phyloP scores from a whole-genome alignment of 2,329 filamentous ascomycete genomes.

The Pseudocercospora cruenta region DNA sequence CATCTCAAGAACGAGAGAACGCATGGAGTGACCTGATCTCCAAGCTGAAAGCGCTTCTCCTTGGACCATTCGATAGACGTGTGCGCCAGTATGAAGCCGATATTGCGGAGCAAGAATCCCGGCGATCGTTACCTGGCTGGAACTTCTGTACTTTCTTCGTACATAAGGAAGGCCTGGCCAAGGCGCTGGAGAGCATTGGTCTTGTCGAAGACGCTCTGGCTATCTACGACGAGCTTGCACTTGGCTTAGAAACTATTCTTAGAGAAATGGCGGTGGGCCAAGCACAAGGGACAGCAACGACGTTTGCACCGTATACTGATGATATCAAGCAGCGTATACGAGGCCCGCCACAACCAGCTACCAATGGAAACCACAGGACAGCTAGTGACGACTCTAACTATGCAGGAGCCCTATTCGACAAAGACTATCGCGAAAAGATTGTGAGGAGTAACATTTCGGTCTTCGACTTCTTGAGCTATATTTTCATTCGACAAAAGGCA shows the following conservation, averaged over 20 bases:
- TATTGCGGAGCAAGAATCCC: conserved; percentile 89
- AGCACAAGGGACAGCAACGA: conserved; percentile 69
- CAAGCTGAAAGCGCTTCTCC: conserved; percentile 84
- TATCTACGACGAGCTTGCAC: conserved; percentile 90
- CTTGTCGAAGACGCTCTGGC: conserved; percentile 93
- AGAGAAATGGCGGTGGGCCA: conserved; percentile 69
- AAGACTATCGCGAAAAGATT: conserved; percentile 89
- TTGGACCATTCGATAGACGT: conserved; percentile 85
- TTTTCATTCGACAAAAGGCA: conserved; percentile 86
- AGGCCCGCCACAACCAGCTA: conserved; percentile 16
- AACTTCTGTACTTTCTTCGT: conserved; percentile 99
- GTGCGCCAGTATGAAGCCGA: conserved; percentile 97
- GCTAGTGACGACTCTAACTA: conserved; percentile 21
- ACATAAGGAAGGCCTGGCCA: conserved; percentile 89
- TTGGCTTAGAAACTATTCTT: conserved; percentile 81
- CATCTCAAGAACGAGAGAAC: conserved; percentile 74
- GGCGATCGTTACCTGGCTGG: conserved; percentile 88
- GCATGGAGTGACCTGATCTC: conserved; percentile 83
- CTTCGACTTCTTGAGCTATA: conserved; percentile 92
- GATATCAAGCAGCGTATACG: conserved; percentile 57
- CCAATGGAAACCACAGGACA: conserved; percentile 25
- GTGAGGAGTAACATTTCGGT: conserved; percentile 92
- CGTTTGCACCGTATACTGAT: conserved; percentile 72
- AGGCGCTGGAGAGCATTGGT: conserved; percentile 94
- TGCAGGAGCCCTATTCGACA: conserved; percentile 49